Base-by-base conservation (phyloP, 2,329 filamentous ascomycete genomes). In the Scorias spongiosa region DNA sequence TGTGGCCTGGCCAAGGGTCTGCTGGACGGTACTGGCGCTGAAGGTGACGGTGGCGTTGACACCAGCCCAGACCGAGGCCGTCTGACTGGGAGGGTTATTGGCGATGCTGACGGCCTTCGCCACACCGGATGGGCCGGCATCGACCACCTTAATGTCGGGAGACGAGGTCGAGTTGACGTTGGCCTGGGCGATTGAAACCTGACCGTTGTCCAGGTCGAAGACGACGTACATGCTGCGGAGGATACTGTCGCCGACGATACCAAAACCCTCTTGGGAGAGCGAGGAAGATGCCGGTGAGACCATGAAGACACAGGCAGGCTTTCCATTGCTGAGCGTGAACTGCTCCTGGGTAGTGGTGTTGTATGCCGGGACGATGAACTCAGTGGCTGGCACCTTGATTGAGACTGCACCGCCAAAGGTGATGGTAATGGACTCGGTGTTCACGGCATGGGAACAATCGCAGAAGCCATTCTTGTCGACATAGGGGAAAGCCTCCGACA, bases 201-300 rank as follows among this genome's bases (percentile, higher is more conserved):
- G 59, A 3, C 52, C 57, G 28, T 62, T 59, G 48, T 62, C 58
- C 37, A 61, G 55, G 42, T 62, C 59, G 43, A 56, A 62, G 42
- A 62, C 57, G 34, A 59, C 53, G 45, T 62, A 62, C 53, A 60
- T 58, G 40, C 51, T 53, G 10, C 56, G 45, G 10, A 62, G 47
- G 17, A 61, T 43, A 10, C 58, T 55, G 44, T 60, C 57, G 9
- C 57, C 58, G 1, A 59, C 44, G 9, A 53, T 55, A 7, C 49
- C 44, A 41, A 55, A 56, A 10, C 46, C 45, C 38, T 46, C 39
- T 9, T 42, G 47, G 20, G 41, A 47, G 28, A 36, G 43, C 26
- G 6, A 40, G 26, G 32, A 10, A 5, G 36, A 11, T 3, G 46
- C 43, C 6, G 55, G 49, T 5, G 46, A 41, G 28, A 60, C 46